These are phyloP conservation scores for Simplicillium aogashimaense DNA, from an alignment of 2,329 filamentous ascomycete genomes.

Conservation along the genomic window DNA sequence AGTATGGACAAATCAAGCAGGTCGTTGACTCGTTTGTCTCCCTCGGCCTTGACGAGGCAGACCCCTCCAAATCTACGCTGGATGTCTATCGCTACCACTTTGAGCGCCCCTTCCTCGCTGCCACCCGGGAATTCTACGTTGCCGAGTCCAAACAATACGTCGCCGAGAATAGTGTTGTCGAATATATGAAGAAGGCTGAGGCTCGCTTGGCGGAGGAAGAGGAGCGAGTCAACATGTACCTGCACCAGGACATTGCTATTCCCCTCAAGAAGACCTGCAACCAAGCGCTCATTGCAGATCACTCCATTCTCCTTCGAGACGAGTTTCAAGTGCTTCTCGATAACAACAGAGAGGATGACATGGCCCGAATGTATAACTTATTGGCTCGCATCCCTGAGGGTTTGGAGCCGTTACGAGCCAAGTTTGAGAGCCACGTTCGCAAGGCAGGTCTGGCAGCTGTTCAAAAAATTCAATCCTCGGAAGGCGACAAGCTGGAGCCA, in stretches of 20 bases:
- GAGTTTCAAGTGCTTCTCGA: constrained; percentile 93
- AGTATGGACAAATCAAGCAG: constrained; percentile 92
- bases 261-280: constrained; percentile 83
- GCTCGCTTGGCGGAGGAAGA: constrained; percentile 83
- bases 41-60: constrained; percentile 84
- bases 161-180: constrained; percentile 92
- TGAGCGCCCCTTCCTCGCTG: constrained; percentile 80
- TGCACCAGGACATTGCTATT: constrained; percentile 80
- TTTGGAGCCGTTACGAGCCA: constrained; percentile 74
- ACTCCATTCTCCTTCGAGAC: constrained; percentile 76
- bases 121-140: constrained; percentile 79
- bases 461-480: constrained; percentile 76
- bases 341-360: constrained; percentile 88
- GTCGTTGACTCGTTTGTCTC: constrained; percentile 96
- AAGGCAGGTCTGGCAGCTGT: constrained; percentile 83
- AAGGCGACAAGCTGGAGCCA: constrained; percentile 84
- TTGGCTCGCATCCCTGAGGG: constrained; percentile 84
- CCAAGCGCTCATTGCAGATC: constrained; percentile 78
- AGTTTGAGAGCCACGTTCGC: constrained; percentile 87
- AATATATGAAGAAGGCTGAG: constrained; percentile 99
- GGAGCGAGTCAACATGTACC: constrained; percentile 81
- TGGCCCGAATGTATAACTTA: constrained; percentile 92
- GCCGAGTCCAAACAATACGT: constrained; percentile 91
- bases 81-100: constrained; percentile 93
- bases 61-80: constrained; percentile 86